These are phyloP conservation scores for Neurospora sp. DNA, from an alignment of 495 filamentous ascomycete species.

Conservation along the genomic window DNA sequence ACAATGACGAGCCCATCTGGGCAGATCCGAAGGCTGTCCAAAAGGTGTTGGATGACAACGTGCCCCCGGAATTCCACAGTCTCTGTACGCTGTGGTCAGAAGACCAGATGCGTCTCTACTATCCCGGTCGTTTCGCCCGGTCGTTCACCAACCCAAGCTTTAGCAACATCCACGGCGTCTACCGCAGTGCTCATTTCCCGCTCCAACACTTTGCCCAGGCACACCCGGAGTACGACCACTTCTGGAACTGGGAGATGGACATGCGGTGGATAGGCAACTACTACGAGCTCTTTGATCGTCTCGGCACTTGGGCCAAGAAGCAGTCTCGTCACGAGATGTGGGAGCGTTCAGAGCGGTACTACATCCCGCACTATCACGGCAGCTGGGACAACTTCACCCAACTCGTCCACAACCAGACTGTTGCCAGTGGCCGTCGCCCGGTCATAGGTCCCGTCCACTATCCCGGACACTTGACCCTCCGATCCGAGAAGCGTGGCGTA, in stretches of 20 bases:
- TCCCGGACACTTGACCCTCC: constrained; percentile 42
- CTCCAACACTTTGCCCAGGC: constrained; percentile 84
- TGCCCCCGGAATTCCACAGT: constrained; percentile 82
- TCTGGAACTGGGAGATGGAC: constrained; percentile 99
- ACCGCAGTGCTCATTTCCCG: constrained; percentile 81
- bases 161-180: constrained; percentile 76
- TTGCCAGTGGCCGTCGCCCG: constrained; percentile 49
- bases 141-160: constrained; percentile 46
- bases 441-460: constrained; percentile 72
- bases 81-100: constrained; percentile 91
- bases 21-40: constrained; percentile 45
- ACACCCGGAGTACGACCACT: constrained; percentile 85
- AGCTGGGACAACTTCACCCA: constrained; percentile 76
- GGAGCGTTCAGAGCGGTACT: constrained; percentile 86
- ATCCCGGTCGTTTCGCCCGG: constrained; percentile 63
- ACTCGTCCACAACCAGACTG: constrained; percentile 33
- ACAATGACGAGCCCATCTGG: constrained; percentile 54
- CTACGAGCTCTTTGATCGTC: constrained; percentile 79
- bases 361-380: constrained; percentile 77
- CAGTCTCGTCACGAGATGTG: constrained; percentile 80
- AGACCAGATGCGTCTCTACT: constrained; percentile 77
- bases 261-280: constrained; percentile 85
- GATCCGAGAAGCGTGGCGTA: constrained; percentile 52
- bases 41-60: constrained; percentile 50
- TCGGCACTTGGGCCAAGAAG: constrained; percentile 59